Percentiles rank a stretch among this genome's conserved stretches.
phyloP scores from a whole-genome alignment of 2,329 filamentous ascomycete species.

The Aureobasidium zeae region DNA sequence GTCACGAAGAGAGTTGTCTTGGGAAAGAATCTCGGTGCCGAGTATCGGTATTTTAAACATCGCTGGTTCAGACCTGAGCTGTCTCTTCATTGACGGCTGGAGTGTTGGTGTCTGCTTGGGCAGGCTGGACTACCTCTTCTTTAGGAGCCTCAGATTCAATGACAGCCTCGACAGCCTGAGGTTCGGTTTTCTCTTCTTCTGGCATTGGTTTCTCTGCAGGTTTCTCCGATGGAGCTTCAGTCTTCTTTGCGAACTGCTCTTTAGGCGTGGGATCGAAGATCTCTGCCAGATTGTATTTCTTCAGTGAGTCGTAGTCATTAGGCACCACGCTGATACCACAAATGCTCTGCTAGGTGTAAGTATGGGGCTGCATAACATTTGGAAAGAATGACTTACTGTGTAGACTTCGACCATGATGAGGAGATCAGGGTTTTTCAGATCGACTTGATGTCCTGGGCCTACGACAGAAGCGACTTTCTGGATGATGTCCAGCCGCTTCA shows the following conservation, averaged over 20 bases:
- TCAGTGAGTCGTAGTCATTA: slow-evolving; percentile 62
- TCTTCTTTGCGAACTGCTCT: slow-evolving; percentile 20
- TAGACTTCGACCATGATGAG: slow-evolving; percentile 73
- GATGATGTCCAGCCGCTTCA: slow-evolving; percentile 62
- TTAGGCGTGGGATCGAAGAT: slow-evolving; percentile 49
- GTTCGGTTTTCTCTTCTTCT: slow-evolving; percentile 19
- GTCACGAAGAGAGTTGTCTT: not conserved
- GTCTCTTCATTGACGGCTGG: not conserved
- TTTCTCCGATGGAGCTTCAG: slow-evolving; percentile 16
- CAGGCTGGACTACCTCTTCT: slow-evolving; percentile 8
- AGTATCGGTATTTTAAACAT: not conserved
- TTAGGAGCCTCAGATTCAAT: not conserved
- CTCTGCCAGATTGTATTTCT: slow-evolving; percentile 69
- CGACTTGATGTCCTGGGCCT: slow-evolving; percentile 61
- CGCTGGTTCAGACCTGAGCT: not conserved
- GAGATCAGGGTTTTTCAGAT: slow-evolving; percentile 67
- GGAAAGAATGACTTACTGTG: slow-evolving; percentile 47
- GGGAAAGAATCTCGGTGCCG: not conserved
- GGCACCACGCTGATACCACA: slow-evolving; percentile 73
- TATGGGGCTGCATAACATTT: not conserved
- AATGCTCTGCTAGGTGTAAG: slow-evolving; percentile 46
- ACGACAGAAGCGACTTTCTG: slow-evolving; percentile 59
- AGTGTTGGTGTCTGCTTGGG: not conserved
- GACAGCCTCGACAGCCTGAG: too few species aligned
- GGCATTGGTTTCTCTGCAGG: slow-evolving; percentile 20